A percentile compares a stretch with the other conserved stretches of the same genome.
These are phyloP conservation scores for Leishmania martiniquensis DNA, from an alignment of 208 protist genomes.

Conservation along the genomic window DNA sequence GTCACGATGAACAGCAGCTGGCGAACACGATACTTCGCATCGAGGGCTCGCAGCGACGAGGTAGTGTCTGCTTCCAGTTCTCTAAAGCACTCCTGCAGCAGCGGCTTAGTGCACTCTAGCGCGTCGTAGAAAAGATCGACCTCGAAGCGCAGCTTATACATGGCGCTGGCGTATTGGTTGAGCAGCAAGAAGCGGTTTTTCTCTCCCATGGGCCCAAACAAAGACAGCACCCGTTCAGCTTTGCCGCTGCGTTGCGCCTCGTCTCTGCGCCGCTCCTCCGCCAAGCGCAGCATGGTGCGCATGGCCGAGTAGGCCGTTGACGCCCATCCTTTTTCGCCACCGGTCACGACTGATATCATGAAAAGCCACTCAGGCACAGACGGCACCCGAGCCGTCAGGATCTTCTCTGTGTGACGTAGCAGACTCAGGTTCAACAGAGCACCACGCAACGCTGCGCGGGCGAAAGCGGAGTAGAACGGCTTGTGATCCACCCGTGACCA, in stretches of 20 bases:
- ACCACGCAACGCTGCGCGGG: neutral
- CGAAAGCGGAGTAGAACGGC: slow-evolving; percentile 1
- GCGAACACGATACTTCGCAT: slow-evolving; percentile 1
- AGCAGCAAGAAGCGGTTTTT: slow-evolving; percentile 3
- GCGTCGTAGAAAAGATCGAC: neutral
- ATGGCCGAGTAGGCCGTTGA: neutral
- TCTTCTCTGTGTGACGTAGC: slow-evolving; percentile 9
- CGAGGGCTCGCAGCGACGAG: neutral
- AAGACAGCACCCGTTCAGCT: neutral
- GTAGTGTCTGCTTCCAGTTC: neutral
- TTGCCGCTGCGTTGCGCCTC: neutral
- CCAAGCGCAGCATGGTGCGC: neutral
- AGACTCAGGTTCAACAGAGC: slow-evolving; percentile 19
- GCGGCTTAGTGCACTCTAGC: neutral
- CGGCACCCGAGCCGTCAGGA: slow-evolving; percentile 12
- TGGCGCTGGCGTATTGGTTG: neutral
- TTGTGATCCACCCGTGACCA: neutral
- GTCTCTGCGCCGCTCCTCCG: slow-evolving; percentile 10
- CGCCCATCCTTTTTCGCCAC: slow-evolving; percentile 14
- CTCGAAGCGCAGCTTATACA: slow-evolving; percentile 11
- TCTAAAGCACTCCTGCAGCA: slow-evolving; percentile 21
- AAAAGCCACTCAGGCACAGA: slow-evolving; percentile 19
- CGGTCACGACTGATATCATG: slow-evolving; percentile 5
- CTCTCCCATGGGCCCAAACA: neutral
- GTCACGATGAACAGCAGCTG: slow-evolving; percentile 4